phyloP scores from a whole-genome alignment of 129 eudicot species.

The Escallonia herrerae region DNA sequence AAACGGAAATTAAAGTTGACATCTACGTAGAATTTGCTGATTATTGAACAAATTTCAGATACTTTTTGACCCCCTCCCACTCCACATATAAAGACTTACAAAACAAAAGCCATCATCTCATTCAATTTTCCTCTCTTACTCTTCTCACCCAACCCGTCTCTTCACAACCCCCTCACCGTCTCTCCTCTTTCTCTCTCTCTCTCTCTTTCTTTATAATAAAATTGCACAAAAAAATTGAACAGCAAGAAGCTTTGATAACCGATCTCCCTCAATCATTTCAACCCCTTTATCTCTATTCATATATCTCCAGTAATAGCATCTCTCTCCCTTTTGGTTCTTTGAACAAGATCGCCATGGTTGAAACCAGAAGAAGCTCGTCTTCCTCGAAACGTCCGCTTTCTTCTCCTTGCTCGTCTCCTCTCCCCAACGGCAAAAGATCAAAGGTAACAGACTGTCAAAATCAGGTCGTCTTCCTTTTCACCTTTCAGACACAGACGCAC shows the following conservation, averaged over 20 bases:
- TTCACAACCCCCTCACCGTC: no score
- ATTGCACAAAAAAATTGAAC: neutral
- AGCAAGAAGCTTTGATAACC: slow-evolving; percentile 17
- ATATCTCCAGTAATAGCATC: neutral
- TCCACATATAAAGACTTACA: no score
- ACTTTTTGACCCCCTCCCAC: no score
- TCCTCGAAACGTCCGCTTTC: slow-evolving; percentile 69
- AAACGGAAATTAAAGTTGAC: no score
- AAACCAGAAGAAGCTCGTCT: slow-evolving; percentile 73
- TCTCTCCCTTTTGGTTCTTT: slow-evolving; percentile 13
- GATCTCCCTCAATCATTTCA: slow-evolving; percentile 32
- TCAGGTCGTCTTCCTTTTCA: slow-evolving; percentile 1
- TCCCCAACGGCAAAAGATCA: slow-evolving; percentile 62
- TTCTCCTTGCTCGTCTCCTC: slow-evolving; percentile 46
- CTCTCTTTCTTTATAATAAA: no score
- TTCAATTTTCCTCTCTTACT: no score
- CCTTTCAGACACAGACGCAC: neutral
- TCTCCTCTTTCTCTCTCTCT: no score
- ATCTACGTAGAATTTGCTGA: no score
- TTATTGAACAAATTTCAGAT: no score
- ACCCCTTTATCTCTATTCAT: neutral
- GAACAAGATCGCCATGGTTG: slow-evolving; percentile 47
- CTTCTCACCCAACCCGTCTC: no score
- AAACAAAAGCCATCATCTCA: no score
- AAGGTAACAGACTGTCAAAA: slow-evolving; percentile 29